These are phyloP conservation scores for Pelargonium nanum DNA, from an alignment of 345 rosid genomes.

Conservation along the genomic window DNA sequence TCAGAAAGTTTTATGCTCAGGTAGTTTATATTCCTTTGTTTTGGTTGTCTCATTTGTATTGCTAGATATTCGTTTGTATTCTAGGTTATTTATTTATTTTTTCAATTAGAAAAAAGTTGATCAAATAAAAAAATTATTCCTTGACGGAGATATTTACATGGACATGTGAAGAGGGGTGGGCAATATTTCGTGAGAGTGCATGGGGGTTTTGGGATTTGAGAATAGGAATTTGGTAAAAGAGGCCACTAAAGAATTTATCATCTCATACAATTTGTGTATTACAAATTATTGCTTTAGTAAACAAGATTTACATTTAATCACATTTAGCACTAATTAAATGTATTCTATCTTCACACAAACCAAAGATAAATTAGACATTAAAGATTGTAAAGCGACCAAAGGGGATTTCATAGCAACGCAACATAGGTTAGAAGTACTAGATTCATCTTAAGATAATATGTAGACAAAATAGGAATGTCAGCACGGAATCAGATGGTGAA, in stretches of 20 bases:
- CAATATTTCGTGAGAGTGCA: neutral
- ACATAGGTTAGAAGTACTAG: neutral
- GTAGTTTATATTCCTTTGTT: constrained; percentile 20
- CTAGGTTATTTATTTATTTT: neutral
- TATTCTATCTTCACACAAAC: neutral
- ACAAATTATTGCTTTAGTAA: neutral
- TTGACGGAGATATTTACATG: neutral
- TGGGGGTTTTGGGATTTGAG: neutral
- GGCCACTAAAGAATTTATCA: neutral
- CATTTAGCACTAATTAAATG: too few species aligned
- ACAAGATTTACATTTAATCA: too few species aligned
- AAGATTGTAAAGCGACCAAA: too few species aligned
- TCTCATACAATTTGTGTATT: neutral
- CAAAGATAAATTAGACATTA: too few species aligned
- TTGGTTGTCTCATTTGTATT: neutral
- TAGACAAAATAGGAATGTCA: neutral
- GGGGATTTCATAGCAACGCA: neutral
- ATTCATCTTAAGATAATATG: too few species aligned
- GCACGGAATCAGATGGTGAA: neutral
- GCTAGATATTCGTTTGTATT: neutral
- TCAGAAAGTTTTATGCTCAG: constrained; percentile 78
- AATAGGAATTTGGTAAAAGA: neutral
- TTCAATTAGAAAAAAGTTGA: neutral
- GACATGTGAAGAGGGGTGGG: neutral
- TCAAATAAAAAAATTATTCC: too few species aligned